Conservation (phyloP, 1,139 yeast genomes). For the Pichia sp. region DNA sequence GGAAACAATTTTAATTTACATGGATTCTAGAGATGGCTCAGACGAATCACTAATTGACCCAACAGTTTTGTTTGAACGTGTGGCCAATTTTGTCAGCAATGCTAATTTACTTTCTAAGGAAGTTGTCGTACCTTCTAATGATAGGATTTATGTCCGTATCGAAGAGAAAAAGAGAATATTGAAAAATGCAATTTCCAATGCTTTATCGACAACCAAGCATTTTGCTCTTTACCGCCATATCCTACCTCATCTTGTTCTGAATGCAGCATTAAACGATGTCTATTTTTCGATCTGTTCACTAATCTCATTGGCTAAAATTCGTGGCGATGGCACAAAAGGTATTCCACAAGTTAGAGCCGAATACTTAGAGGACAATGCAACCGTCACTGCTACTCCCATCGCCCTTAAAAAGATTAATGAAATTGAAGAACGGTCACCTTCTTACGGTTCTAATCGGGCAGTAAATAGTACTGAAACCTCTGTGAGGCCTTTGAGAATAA, state of each 20-base stretch:
- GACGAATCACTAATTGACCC: constrained; percentile 33
- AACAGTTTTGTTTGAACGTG: constrained; percentile 48
- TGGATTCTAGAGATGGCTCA: constrained; percentile 25
- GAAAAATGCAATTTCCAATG: constrained; percentile 72
- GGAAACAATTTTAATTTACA: constrained; percentile 40
- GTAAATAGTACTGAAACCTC: constrained; percentile 31
- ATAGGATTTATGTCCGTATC: constrained; percentile 15
- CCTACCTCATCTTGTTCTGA: constrained; percentile 68
- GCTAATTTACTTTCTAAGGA: constrained; percentile 38
- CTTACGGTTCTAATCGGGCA: background rate
- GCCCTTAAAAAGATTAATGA: constrained; percentile 8
- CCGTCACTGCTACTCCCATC: constrained; percentile 11
- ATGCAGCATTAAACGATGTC: constrained; percentile 75
- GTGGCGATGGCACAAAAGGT: constrained; percentile 25
- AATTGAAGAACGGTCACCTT: background rate
- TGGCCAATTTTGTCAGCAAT: constrained; percentile 47
- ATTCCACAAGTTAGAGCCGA: background rate
- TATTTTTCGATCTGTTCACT: constrained; percentile 71
- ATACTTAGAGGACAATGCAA: constrained; percentile 8
- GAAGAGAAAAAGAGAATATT: constrained; percentile 19
- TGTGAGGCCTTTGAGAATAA: constrained; percentile 58
- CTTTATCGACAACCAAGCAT: constrained; percentile 75
- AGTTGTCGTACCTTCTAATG: constrained; percentile 34
- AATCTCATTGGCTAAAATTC: constrained; percentile 51
- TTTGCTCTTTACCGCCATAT: constrained; percentile 59